These are phyloP conservation scores for Neurospora sp. DNA, from an alignment of 495 filamentous ascomycete species.

Conservation along the genomic window DNA sequence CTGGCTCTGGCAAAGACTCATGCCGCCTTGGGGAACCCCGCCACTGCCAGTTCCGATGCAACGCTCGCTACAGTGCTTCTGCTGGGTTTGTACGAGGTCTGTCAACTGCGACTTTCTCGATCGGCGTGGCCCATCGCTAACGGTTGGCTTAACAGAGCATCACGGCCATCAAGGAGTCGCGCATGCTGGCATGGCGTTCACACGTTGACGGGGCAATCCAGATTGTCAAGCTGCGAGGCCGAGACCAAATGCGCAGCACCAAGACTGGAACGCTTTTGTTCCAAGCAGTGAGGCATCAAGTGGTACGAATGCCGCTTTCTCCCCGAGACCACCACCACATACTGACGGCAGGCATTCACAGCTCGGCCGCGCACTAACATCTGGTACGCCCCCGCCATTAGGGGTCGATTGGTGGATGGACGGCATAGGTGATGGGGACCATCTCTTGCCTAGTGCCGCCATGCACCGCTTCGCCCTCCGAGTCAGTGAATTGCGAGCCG, in stretches of 20 bases:
- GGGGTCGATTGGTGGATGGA: constrained; percentile 41
- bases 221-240: constrained; percentile 39
- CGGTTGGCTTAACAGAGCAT: constrained; percentile 30
- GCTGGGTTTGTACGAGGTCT: constrained; percentile 18
- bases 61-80: constrained; percentile 18
- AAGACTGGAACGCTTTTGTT: constrained; percentile 38
- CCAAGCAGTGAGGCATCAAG: constrained; percentile 36
- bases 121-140: not conserved
- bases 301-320: constrained; percentile 24
- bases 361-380: constrained; percentile 34
- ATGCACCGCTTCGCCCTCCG: constrained; percentile 32
- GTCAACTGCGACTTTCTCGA: not conserved
- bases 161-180: constrained; percentile 31
- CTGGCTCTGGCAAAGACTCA: constrained; percentile 45
- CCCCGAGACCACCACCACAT: not conserved
- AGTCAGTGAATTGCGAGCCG: constrained; percentile 32
- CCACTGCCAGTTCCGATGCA: constrained; percentile 17
- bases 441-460: constrained; percentile 21
- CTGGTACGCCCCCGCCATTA: constrained; percentile 26
- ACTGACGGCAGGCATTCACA: constrained; percentile 5
- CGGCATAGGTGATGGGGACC: constrained; percentile 21
- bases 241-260: constrained; percentile 36
- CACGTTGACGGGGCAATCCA: constrained; percentile 46
- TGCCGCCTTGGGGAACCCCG: constrained; percentile 40
- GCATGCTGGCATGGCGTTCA: constrained; percentile 40